These are phyloP conservation scores for Naganishia vishniacii DNA, from an alignment of 768 basidiomycete genomes.

Conservation along the genomic window DNA sequence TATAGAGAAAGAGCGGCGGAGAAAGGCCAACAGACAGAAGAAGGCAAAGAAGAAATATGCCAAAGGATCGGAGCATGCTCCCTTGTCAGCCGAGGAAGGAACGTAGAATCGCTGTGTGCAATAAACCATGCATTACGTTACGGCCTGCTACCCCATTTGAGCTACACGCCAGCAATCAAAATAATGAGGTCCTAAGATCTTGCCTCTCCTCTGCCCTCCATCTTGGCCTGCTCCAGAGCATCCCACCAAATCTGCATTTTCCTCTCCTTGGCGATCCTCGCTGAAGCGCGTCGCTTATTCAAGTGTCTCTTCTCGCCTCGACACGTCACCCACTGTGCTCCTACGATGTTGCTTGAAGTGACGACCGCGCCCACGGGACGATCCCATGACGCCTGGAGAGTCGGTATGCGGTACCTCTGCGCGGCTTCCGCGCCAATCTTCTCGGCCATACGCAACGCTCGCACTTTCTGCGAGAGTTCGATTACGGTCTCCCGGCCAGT, in stretches of 20 bases:
- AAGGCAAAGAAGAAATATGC: constrained; percentile 67
- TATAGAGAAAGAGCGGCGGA: constrained; percentile 67
- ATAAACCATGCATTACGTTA: no score
- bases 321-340: constrained; percentile 19
- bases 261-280: constrained; percentile 25
- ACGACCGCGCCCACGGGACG: constrained; percentile 6
- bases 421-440: background rate
- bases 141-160: no score
- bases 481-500: constrained; percentile 6
- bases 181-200: background rate
- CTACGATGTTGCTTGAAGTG: background rate
- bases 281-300: constrained; percentile 18
- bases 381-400: background rate
- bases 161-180: no score
- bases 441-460: background rate
- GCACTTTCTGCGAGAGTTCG: constrained; percentile 10
- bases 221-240: constrained; percentile 2
- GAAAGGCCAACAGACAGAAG: constrained; percentile 68
- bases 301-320: constrained; percentile 23
- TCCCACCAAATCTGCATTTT: constrained; percentile 20
- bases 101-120: background rate
- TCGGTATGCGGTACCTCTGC: constrained; percentile 7
- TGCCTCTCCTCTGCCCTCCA: background rate
- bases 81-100: background rate
- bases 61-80: constrained; percentile 9